Evolutionary conservation across 2,329 filamentous ascomycete genomes (phyloP).

Genomic region (Trichoderma simmonsii): DNA sequence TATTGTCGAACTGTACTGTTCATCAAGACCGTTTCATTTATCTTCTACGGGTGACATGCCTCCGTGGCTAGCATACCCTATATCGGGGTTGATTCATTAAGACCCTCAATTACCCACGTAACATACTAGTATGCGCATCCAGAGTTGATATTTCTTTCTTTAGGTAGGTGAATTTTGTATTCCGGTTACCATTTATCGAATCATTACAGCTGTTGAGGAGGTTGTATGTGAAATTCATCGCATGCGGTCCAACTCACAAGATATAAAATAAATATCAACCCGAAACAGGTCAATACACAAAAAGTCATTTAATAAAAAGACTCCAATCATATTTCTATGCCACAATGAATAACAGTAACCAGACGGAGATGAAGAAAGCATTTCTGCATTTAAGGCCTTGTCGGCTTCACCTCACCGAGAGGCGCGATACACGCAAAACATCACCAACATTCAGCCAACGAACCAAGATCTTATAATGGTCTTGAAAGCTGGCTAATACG

Average conservation of each 20-base stretch:
- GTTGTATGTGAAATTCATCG: no score
- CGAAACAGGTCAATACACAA: no score
- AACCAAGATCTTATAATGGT: background rate
- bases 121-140: no score
- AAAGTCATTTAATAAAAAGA: no score
- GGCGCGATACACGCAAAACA: background rate
- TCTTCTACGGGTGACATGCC: background rate
- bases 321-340: background rate
- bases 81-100: background rate
- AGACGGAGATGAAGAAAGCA: background rate
- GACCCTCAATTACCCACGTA: no score
- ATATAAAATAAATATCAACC: no score
- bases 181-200: no score
- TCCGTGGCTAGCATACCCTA: background rate
- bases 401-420: background rate
- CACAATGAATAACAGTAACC: background rate
- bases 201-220: no score
- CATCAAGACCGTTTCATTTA: background rate
- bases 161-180: no score
- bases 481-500: background rate
- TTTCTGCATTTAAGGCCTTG: background rate
- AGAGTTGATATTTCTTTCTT: no score
- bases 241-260: no score
- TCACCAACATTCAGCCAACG: background rate
- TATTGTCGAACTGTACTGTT: no score